Conservation (phyloP, 371 early-diverging fungal species). For the Amoeboaphelidium protococcarum region DNA sequence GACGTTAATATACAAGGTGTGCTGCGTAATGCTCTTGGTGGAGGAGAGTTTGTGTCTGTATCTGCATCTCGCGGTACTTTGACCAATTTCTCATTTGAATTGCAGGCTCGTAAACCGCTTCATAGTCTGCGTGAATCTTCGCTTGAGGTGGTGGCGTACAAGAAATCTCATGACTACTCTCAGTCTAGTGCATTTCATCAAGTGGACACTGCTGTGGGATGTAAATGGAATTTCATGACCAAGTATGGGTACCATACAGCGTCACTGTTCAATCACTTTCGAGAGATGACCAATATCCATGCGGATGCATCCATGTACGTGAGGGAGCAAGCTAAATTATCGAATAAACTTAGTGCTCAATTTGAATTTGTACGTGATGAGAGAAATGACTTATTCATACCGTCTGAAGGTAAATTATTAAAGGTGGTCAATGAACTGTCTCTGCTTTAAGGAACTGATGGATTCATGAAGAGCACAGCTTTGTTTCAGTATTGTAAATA, state of each 20-base stretch:
- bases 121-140: constrained; percentile 14
- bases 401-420: too few relatives aligned
- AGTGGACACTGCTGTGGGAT: background rate
- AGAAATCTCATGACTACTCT: background rate
- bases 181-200: background rate
- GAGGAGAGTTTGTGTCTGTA: constrained; percentile 42
- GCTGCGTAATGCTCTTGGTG: constrained; percentile 50
- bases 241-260: background rate
- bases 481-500: too few relatives aligned
- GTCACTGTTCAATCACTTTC: too few relatives aligned
- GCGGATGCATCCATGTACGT: too few relatives aligned
- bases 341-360: too few relatives aligned
- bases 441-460: too few relatives aligned
- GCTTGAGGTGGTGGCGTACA: constrained; percentile 7
- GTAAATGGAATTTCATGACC: background rate
- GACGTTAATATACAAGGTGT: constrained; percentile 11
- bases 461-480: too few relatives aligned
- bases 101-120: constrained; percentile 11
- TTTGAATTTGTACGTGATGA: too few relatives aligned
- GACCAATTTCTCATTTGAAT: constrained; percentile 1
- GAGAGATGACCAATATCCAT: too few relatives aligned
- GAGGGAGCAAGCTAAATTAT: constrained; percentile 59
- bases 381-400: too few relatives aligned
- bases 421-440: too few relatives aligned
- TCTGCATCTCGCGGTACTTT: background rate